phyloP scores from a whole-genome alignment of 2,329 filamentous ascomycete species.

The Beauveria asiatica region DNA sequence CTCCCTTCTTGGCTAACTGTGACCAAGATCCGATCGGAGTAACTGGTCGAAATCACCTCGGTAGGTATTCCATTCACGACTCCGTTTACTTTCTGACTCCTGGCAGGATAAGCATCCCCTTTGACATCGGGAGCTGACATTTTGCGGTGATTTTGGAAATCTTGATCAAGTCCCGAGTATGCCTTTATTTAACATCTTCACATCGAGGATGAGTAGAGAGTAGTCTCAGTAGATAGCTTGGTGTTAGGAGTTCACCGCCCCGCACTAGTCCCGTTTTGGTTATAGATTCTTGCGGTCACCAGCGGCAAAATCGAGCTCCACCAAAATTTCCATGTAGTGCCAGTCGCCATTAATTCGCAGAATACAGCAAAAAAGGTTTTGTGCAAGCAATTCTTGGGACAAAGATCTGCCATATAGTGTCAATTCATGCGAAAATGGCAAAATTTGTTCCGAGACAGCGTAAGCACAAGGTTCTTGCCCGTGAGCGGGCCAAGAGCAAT shows the following conservation, averaged over 20 bases:
- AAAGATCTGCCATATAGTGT: background rate
- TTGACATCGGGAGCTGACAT: slow-evolving; percentile 36
- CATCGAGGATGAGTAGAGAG: background rate
- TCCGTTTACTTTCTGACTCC: slow-evolving; percentile 50
- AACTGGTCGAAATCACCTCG: slow-evolving; percentile 62
- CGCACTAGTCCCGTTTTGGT: slow-evolving; percentile 26
- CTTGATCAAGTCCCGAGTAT: slow-evolving; percentile 1
- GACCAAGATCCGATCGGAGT: slow-evolving; percentile 84
- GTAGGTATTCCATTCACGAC: slow-evolving; percentile 61
- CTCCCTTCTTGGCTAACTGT: slow-evolving; percentile 81
- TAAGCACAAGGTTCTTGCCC: slow-evolving; percentile 61
- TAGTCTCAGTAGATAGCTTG: no score
- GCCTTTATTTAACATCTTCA: slow-evolving; percentile 13
- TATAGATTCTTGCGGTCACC: slow-evolving; percentile 26
- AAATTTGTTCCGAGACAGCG: slow-evolving; percentile 57
- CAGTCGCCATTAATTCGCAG: background rate
- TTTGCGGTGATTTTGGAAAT: background rate
- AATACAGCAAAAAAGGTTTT: background rate
- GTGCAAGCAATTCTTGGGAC: background rate
- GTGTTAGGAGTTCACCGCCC: slow-evolving; percentile 17
- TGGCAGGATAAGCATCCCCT: slow-evolving; percentile 58
- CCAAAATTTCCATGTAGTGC: slow-evolving; percentile 27
- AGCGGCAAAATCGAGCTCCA: slow-evolving; percentile 26
- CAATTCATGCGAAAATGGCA: slow-evolving; percentile 30
- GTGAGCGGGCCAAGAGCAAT: slow-evolving; percentile 43